Evolutionary conservation across 2,329 filamentous ascomycete species (phyloP).

Genomic region (Pseudopithomyces maydicus): DNA sequence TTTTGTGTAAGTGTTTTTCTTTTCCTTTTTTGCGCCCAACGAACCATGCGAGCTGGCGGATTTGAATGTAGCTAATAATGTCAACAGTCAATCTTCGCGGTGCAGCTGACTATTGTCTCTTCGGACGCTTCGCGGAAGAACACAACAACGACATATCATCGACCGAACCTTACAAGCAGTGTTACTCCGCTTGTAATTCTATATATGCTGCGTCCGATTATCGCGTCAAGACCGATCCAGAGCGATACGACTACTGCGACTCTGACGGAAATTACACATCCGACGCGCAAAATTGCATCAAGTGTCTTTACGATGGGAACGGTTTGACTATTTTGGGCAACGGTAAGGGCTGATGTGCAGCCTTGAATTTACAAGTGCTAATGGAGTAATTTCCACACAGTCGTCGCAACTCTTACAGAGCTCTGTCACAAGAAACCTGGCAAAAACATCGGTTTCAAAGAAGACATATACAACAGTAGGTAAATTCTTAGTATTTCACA

Average conservation of each 20-base stretch:
- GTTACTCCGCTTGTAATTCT: slow-evolving; percentile 19
- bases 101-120: slow-evolving; percentile 26
- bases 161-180: slow-evolving; percentile 18
- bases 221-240: slow-evolving; percentile 16
- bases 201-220: slow-evolving; percentile 22
- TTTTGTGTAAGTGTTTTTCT: slow-evolving; percentile 19
- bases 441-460: slow-evolving; percentile 16
- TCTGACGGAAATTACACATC: slow-evolving; percentile 20
- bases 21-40: too few relatives aligned
- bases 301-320: slow-evolving; percentile 18
- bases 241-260: slow-evolving; percentile 24
- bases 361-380: background rate
- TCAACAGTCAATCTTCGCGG: slow-evolving; percentile 24
- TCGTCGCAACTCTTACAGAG: slow-evolving; percentile 19
- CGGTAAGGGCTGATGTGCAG: slow-evolving; percentile 8
- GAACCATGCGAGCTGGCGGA: background rate
- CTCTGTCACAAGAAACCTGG: slow-evolving; percentile 24
- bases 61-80: background rate
- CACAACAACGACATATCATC: slow-evolving; percentile 16
- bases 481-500: too few relatives aligned
- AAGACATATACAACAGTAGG: slow-evolving; percentile 17
- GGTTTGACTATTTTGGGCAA: slow-evolving; percentile 25
- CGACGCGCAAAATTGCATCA: slow-evolving; percentile 18
- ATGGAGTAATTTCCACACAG: slow-evolving; percentile 6
- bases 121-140: slow-evolving; percentile 22